A percentile compares a stretch with the other conserved stretches of the same genome.
phyloP scores from a whole-genome alignment of 2,329 filamentous ascomycete genomes.

The Chrysoporthe cubensis region DNA sequence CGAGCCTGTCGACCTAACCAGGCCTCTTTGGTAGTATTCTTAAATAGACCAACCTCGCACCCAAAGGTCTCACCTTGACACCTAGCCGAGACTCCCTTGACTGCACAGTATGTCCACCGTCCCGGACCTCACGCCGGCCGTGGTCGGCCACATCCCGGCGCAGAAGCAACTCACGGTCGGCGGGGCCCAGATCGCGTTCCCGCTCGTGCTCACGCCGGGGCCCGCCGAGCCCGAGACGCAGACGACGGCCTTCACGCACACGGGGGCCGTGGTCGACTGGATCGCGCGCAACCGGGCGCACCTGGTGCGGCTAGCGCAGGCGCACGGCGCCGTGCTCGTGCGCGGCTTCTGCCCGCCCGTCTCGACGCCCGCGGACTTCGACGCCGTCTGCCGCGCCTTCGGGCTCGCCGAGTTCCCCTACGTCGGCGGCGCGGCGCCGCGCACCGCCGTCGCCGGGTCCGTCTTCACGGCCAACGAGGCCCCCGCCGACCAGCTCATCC shows the following conservation, averaged over 20 bases:
- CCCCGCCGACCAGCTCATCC: slow-evolving; percentile 28
- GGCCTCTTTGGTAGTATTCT: background rate
- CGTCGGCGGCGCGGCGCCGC: slow-evolving; percentile 25
- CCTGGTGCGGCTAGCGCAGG: slow-evolving; percentile 18
- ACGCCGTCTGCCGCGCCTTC: slow-evolving; percentile 22
- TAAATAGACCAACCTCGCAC: background rate
- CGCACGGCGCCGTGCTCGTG: slow-evolving; percentile 25
- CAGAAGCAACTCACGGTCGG: slow-evolving; percentile 24
- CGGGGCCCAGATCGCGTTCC: slow-evolving; percentile 17
- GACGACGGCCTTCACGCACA: slow-evolving; percentile 5
- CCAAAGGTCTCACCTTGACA: background rate
- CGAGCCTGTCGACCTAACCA: background rate
- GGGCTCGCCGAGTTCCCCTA: slow-evolving; percentile 23
- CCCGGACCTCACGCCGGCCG: slow-evolving; percentile 21
- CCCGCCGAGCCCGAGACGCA: slow-evolving; percentile 30
- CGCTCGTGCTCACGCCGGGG: slow-evolving; percentile 22
- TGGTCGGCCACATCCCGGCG: slow-evolving; percentile 12
- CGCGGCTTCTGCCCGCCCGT: slow-evolving; percentile 25
- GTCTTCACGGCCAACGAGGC: slow-evolving; percentile 29
- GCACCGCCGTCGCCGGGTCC: slow-evolving; percentile 21
- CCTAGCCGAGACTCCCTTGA: background rate
- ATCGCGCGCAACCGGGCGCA: slow-evolving; percentile 16
- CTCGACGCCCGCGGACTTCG: slow-evolving; percentile 22
- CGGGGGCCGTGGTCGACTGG: slow-evolving; percentile 19
- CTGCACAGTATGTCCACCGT: background rate